phyloP scores from a whole-genome alignment of 1,284 basidiomycete genomes.

The Apiotrichum akiyoshidainum region DNA sequence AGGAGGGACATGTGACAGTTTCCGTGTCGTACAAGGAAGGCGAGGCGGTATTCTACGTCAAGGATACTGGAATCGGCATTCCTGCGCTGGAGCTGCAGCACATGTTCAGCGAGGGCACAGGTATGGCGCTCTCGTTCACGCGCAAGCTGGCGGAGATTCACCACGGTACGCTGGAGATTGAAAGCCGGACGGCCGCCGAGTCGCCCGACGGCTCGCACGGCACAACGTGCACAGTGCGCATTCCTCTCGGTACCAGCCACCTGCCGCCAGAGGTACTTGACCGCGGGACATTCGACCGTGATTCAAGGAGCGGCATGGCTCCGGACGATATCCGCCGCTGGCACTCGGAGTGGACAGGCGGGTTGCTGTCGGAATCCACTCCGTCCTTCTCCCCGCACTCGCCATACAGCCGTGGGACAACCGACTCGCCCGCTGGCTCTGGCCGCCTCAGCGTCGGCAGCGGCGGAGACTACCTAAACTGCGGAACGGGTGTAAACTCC shows the following conservation, averaged over 20 bases:
- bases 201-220: conserved; percentile 40
- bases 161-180: conserved; percentile 49
- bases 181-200: conserved; percentile 39
- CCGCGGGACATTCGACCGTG: neutral
- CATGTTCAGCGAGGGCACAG: conserved; percentile 46
- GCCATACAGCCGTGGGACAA: neutral
- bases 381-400: neutral
- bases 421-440: neutral
- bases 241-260: conserved; percentile 43
- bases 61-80: conserved; percentile 53
- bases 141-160: conserved; percentile 52
- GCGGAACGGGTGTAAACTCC: neutral
- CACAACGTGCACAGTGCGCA: conserved; percentile 37
- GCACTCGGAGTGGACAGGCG: neutral
- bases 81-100: conserved; percentile 37
- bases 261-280: conserved; percentile 12
- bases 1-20: conserved; percentile 33
- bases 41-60: conserved; percentile 39
- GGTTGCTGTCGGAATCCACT: too few species aligned
- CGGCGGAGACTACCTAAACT: neutral
- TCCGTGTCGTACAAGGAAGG: conserved; percentile 26
- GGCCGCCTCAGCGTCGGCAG: neutral
- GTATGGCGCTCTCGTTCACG: conserved; percentile 45
- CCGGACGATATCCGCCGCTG: neutral
- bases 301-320: neutral